These are phyloP conservation scores for Boletus hoseneyae DNA, from an alignment of 1,284 basidiomycete species.

Conservation along the genomic window DNA sequence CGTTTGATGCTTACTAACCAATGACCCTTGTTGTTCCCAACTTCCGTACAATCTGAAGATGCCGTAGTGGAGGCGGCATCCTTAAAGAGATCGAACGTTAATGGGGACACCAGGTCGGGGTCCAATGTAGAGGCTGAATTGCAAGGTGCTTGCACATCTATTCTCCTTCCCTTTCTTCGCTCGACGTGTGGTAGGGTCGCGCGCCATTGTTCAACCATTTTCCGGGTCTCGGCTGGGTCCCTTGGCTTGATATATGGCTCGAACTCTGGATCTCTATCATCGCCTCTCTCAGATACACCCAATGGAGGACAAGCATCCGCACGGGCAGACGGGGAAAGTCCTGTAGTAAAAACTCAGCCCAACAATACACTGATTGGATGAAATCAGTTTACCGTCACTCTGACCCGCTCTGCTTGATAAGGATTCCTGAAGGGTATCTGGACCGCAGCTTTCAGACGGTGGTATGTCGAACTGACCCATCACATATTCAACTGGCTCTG, in stretches of 20 bases:
- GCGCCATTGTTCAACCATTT: constrained; percentile 34
- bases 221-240: constrained; percentile 24
- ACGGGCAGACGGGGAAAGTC: constrained; percentile 22
- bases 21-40: constrained; percentile 31
- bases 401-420: constrained; percentile 36
- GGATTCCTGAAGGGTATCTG: constrained; percentile 25
- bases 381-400: constrained; percentile 31
- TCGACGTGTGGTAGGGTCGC: constrained; percentile 19
- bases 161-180: constrained; percentile 18
- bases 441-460: constrained; percentile 17
- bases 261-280: constrained; percentile 4
- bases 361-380: neutral
- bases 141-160: constrained; percentile 5
- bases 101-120: constrained; percentile 18
- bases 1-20: constrained; percentile 32
- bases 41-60: constrained; percentile 33
- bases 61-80: constrained; percentile 29
- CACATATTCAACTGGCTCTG: constrained; percentile 36
- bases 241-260: constrained; percentile 24
- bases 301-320: constrained; percentile 12
- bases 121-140: constrained; percentile 7
- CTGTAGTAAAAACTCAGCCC: constrained; percentile 13
- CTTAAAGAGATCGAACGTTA: constrained; percentile 26
- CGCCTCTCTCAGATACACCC: constrained; percentile 24
- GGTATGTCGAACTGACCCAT: constrained; percentile 28